Base-by-base conservation (phyloP, 768 basidiomycete species). In the Russula abietina region DNA sequence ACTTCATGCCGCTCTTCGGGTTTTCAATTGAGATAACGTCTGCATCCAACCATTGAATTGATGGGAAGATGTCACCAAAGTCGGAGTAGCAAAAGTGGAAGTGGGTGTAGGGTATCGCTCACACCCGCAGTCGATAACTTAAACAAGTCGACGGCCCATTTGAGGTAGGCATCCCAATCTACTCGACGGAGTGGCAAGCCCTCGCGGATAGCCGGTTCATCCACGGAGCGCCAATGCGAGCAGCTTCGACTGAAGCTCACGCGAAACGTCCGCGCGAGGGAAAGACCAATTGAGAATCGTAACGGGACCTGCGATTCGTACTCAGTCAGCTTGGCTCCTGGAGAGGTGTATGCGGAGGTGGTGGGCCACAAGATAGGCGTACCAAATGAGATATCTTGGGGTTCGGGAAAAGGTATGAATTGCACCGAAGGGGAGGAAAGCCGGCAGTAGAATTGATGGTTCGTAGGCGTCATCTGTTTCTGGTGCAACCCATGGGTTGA, bases 251-350 rank as follows among this genome's bases (percentile, higher is more conserved):
- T 99, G 97, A 68, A 95, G 76, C 78, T 98, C 96, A 73, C 92
- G 91, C 59, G 89, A 85, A 69, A 98, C 89, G 74, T 99, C 97
- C 68, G 92, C 93, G 76, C 97, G 96, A 72, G 97, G 97, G 95
- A 99, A 99, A 38, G 97, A 98, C 97, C 97, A 99, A 84, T 98
- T 98, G 77, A 98, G 86, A 78, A 99, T 97, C 65, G 93, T 94
- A 75, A 98, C 95, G 22, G 94, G 95, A 66, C 96, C 96, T 60
- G 96, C 95, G 60, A 98, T n/a, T n/a, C n/a, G n/a, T n/a, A n/a
- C n/a, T n/a, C n/a, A n/a, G n/a, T n/a, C n/a, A n/a, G n/a, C n/a
- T n/a, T n/a, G n/a, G n/a, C n/a, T n/a, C n/a, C n/a, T n/a, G n/a
- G n/a, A n/a, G n/a, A n/a, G n/a, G n/a, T n/a, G n/a, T n/a, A n/a